These are phyloP conservation scores for Neurospora sp. DNA, from an alignment of 495 filamentous ascomycete genomes.

Conservation along the genomic window DNA sequence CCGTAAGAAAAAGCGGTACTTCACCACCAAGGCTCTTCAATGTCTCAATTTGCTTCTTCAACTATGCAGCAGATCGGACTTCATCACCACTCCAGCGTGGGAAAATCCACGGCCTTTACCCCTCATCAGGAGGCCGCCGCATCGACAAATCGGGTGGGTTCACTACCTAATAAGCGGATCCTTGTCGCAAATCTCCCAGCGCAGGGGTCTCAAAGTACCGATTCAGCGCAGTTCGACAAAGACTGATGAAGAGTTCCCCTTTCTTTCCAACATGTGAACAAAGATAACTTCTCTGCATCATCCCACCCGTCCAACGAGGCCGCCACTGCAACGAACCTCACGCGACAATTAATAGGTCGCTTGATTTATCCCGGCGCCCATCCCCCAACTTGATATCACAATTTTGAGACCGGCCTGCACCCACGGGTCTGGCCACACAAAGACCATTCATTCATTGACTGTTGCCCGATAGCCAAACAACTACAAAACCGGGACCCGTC, in stretches of 20 bases:
- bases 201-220: not conserved
- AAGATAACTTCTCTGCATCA: not conserved
- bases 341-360: not conserved
- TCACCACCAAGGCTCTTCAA: not conserved
- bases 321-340: not conserved
- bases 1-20: no score
- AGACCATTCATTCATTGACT: not conserved
- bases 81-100: not conserved
- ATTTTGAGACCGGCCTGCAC: not conserved
- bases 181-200: constrained; percentile 9
- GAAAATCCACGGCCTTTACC: not conserved
- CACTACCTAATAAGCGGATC: not conserved
- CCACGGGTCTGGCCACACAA: not conserved
- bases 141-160: not conserved
- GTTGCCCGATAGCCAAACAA: not conserved
- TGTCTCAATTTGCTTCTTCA: not conserved
- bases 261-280: not conserved
- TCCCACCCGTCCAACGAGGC: not conserved
- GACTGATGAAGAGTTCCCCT: not conserved
- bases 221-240: not conserved
- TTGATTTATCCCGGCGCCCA: not conserved
- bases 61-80: not conserved
- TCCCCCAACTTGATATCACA: not conserved
- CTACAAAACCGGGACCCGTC: not conserved
- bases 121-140: constrained; percentile 6